Evolutionary conservation across 140 eudicot genomes (phyloP).

Genomic region (Ambrosia hybrid): DNA sequence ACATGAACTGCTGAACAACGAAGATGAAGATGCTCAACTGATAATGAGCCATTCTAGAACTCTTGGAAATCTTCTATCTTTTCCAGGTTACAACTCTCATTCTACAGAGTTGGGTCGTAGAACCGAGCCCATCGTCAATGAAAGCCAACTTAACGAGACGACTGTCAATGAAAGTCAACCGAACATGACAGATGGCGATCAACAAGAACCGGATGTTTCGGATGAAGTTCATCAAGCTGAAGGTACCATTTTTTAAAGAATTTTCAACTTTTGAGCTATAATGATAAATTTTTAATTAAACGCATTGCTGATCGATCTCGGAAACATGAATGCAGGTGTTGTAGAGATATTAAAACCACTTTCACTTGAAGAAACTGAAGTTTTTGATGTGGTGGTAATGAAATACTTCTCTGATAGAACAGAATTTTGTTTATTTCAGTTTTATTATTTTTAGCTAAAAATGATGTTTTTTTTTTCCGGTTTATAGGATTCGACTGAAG

Average conservation of each 20-base stretch:
- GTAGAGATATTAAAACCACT: slow-evolving; percentile 15
- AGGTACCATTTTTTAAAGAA: slow-evolving; percentile 24
- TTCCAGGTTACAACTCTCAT: slow-evolving; percentile 51
- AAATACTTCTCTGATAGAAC: not conserved
- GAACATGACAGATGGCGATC: not conserved
- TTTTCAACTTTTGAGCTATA: not conserved
- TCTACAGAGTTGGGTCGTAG: slow-evolving; percentile 45
- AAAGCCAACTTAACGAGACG: not conserved
- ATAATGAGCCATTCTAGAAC: slow-evolving; percentile 47
- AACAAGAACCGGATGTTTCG: slow-evolving; percentile 13
- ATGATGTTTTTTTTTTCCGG: not conserved
- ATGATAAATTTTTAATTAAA: not conserved
- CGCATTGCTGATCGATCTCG: slow-evolving; percentile 11
- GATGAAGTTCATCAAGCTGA: slow-evolving; percentile 31
- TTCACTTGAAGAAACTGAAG: slow-evolving; percentile 23
- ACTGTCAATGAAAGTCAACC: slow-evolving; percentile 34
- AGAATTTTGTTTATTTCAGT: not conserved
- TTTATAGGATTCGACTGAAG: slow-evolving; percentile 51
- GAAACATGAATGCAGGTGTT: slow-evolving; percentile 24
- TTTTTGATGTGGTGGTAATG: slow-evolving; percentile 16
- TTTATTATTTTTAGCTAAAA: not conserved
- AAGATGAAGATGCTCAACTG: slow-evolving; percentile 44
- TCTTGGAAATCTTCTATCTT: slow-evolving; percentile 71
- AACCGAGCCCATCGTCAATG: slow-evolving; percentile 8
- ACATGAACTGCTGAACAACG: slow-evolving; percentile 59